These are phyloP conservation scores for Lactarius sanguifluus DNA, from an alignment of 768 basidiomycete species.

Conservation along the genomic window DNA sequence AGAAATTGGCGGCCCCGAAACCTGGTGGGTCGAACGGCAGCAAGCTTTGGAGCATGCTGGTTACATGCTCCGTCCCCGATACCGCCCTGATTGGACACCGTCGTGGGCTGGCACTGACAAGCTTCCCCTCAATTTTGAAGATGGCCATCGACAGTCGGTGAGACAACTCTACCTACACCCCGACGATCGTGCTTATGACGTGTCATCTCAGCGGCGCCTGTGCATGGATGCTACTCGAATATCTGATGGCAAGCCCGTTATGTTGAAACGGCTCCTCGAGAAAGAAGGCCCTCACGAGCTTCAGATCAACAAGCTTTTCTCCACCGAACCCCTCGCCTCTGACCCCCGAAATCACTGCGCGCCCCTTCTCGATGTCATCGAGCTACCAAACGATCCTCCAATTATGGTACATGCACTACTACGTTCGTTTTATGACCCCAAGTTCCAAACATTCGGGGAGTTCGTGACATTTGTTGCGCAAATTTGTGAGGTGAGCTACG, in stretches of 20 bases:
- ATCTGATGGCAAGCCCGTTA: slow-evolving; percentile 15
- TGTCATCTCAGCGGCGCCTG: slow-evolving; percentile 6
- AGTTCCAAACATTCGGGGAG: slow-evolving; percentile 40
- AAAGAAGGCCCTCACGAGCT: slow-evolving; percentile 20
- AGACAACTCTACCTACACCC: neutral
- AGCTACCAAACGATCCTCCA: slow-evolving; percentile 26
- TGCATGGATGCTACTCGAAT: slow-evolving; percentile 25
- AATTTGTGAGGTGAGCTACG: slow-evolving; percentile 37
- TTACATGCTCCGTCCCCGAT: slow-evolving; percentile 21
- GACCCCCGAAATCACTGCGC: slow-evolving; percentile 36
- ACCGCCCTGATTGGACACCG: slow-evolving; percentile 8
- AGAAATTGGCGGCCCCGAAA: neutral
- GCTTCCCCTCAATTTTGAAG: neutral
- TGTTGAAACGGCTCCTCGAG: slow-evolving; percentile 15
- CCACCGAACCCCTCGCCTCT: slow-evolving; percentile 25
- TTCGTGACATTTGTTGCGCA: slow-evolving; percentile 38
- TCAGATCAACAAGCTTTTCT: slow-evolving; percentile 15
- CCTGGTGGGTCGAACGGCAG: slow-evolving; percentile 15
- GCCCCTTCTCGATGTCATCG: slow-evolving; percentile 32
- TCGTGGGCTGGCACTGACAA: slow-evolving; percentile 18
- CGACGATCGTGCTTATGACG: neutral
- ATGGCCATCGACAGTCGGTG: slow-evolving; percentile 18
- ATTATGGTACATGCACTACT: slow-evolving; percentile 40
- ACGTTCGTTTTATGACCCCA: slow-evolving; percentile 33
- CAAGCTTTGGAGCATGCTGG: slow-evolving; percentile 7